Evolutionary conservation across 2,329 filamentous ascomycete species (phyloP).

Genomic region (Capronia coronata): DNA sequence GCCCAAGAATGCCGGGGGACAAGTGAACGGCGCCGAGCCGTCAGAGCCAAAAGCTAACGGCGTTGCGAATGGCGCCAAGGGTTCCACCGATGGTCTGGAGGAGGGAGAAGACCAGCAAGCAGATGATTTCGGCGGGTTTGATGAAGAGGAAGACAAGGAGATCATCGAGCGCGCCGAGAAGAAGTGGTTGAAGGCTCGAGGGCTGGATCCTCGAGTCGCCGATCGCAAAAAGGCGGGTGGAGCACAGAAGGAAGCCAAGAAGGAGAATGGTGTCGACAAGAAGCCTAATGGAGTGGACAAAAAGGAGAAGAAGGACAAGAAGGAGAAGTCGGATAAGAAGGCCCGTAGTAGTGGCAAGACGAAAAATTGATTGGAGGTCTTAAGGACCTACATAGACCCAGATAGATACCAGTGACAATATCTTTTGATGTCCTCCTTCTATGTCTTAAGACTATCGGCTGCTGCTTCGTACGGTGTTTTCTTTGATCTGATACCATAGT

Average conservation of each 20-base stretch:
- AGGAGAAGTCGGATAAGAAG: not conserved
- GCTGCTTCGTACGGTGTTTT: too few species aligned
- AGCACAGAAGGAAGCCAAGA: not conserved
- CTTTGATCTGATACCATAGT: too few species aligned
- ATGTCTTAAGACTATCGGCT: too few species aligned
- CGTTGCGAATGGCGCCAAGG: slow-evolving; percentile 27
- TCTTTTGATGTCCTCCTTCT: too few species aligned
- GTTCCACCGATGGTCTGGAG: slow-evolving; percentile 22
- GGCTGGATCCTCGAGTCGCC: slow-evolving; percentile 62
- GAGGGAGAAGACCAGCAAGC: slow-evolving; percentile 29
- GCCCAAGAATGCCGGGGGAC: slow-evolving; percentile 37
- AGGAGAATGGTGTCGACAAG: not conserved
- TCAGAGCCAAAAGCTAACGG: slow-evolving; percentile 26
- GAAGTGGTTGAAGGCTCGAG: slow-evolving; percentile 66
- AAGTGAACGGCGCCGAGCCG: slow-evolving; percentile 27
- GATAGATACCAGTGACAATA: too few species aligned
- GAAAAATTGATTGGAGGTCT: not conserved
- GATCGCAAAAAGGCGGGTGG: slow-evolving; percentile 7
- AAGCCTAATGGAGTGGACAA: not conserved
- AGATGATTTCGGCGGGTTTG: slow-evolving; percentile 64
- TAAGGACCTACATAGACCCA: too few species aligned
- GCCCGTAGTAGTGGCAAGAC: not conserved
- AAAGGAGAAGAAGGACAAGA: not conserved
- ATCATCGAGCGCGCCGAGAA: slow-evolving; percentile 68
- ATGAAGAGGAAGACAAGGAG: slow-evolving; percentile 64